Evolutionary conservation across 2,329 filamentous ascomycete species (phyloP), one percentile per base, ranked within the genome.

Genomic region (Celoporthe dispersa): DNA sequence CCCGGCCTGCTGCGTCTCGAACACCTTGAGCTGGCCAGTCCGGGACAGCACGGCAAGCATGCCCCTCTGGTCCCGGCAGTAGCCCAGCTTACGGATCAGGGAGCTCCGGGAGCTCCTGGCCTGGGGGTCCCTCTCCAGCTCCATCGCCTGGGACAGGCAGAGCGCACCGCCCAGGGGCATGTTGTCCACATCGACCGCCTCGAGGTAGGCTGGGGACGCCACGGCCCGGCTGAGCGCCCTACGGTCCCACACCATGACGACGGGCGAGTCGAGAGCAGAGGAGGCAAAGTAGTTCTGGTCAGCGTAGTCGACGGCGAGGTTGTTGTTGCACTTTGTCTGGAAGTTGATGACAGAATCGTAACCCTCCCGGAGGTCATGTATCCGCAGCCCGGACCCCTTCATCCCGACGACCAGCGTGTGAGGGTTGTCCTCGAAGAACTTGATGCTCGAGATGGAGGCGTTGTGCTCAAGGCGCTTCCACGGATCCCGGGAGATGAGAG

Each of bases 281-380:
- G 93, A 94, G 1, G 93, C 90, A 80, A 96, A 95, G 79, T 94
- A 95, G 75, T 96, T 94, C 73, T 91, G 89, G 75, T 97, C 92
- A 31, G 89, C 84, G 71, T 92, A 92, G 80, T 96, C 92, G 71
- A 96, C 92, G 22, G 92, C 88, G 68, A 96, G 78, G 73, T 91
- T 91, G 74, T 91, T 91, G 78, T 90, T 90, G 75, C 88, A 90
- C 74, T 87, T 88, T 4, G 89, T 91, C 72, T 86, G 86, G 73
- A 90, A 91, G n/a, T 83, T 88, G 63, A 87, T 82, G 8, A 86
- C 85, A 28, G 84, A 82, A 86, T 72, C 70, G 3, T 72, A 51
- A 22, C 70, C 68, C 16, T 72, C 68, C 85, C 93, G 84, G 65
- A 97, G 83, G 79, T 96, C 93, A 75, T 94, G 93, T 37, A 95